These are phyloP conservation scores for Calonectria pauciramosa DNA, from an alignment of 2,329 filamentous ascomycete genomes.

Conservation along the genomic window DNA sequence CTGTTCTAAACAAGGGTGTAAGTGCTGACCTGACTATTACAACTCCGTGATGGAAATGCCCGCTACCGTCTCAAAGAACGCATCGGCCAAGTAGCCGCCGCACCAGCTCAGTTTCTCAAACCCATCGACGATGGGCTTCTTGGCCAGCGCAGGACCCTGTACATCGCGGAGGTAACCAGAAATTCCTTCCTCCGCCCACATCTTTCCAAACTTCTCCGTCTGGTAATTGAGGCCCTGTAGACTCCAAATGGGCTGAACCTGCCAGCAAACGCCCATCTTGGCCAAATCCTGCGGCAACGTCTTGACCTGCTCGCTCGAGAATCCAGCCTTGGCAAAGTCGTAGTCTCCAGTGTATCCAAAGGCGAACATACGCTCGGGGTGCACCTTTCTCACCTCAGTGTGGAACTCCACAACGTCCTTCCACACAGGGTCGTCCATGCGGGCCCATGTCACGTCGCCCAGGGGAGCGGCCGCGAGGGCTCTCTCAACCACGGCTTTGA, in stretches of 20 bases:
- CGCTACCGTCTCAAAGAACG: constrained; percentile 50
- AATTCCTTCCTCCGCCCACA: constrained; percentile 53
- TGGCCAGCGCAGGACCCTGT: constrained; percentile 43
- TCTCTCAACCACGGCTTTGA: constrained; percentile 50
- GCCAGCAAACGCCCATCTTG: constrained; percentile 55
- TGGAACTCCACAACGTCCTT: constrained; percentile 54
- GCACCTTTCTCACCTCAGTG: constrained; percentile 49
- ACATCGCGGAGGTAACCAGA: constrained; percentile 48
- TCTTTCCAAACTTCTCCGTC: constrained; percentile 50
- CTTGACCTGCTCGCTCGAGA: constrained; percentile 48
- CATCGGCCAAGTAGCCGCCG: constrained; percentile 53
- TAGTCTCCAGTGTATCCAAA: constrained; percentile 56
- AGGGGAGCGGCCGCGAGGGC: constrained; percentile 52
- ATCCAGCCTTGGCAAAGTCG: constrained; percentile 52
- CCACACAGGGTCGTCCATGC: constrained; percentile 53
- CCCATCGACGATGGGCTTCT: constrained; percentile 48
- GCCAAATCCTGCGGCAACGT: constrained; percentile 50
- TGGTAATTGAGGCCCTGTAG: constrained; percentile 50
- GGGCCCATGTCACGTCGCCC: constrained; percentile 54
- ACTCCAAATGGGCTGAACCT: constrained; percentile 57
- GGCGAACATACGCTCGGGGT: constrained; percentile 53
- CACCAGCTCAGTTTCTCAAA: constrained; percentile 53
- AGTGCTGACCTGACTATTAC: neutral
- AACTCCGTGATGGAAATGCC: constrained; percentile 39
- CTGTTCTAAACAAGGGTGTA: neutral